A percentile compares a stretch with the other conserved stretches of the same genome.
These are phyloP conservation scores for Physcomitrium patens DNA, from an alignment of 225 moss, liverwort and hornwort species.

Conservation along the genomic window DNA sequence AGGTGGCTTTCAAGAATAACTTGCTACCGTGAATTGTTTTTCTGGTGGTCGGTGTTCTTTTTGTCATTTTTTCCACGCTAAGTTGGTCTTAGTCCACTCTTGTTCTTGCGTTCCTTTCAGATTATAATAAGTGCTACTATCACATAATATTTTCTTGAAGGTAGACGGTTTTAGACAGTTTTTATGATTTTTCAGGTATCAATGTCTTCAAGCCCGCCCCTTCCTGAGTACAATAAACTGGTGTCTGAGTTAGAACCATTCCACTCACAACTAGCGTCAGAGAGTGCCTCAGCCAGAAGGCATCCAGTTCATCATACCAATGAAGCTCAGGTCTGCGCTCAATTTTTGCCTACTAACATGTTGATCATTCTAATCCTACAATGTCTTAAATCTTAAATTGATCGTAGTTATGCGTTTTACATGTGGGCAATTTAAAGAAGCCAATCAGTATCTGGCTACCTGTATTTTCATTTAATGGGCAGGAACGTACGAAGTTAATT, in stretches of 20 bases:
- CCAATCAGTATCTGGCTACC: neutral
- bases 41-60: neutral
- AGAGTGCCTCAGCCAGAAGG: slow-evolving; percentile 49
- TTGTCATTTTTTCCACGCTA: no score
- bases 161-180: neutral
- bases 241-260: slow-evolving; percentile 63
- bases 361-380: no score
- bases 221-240: slow-evolving; percentile 64
- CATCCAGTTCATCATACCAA: slow-evolving; percentile 71
- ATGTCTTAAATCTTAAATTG: no score
- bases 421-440: neutral
- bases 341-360: neutral
- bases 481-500: neutral
- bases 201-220: slow-evolving; percentile 56
- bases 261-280: slow-evolving; percentile 58
- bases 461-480: neutral
- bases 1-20: slow-evolving; percentile 37
- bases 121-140: neutral
- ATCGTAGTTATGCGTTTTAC: no score
- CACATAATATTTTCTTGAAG: neutral
- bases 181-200: slow-evolving; percentile 51
- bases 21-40: neutral
- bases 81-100: no score
- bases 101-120: neutral
- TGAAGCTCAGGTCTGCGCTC: slow-evolving; percentile 49